phyloP scores from a whole-genome alignment of 345 rosid species.

The Arabis hirsuta region DNA sequence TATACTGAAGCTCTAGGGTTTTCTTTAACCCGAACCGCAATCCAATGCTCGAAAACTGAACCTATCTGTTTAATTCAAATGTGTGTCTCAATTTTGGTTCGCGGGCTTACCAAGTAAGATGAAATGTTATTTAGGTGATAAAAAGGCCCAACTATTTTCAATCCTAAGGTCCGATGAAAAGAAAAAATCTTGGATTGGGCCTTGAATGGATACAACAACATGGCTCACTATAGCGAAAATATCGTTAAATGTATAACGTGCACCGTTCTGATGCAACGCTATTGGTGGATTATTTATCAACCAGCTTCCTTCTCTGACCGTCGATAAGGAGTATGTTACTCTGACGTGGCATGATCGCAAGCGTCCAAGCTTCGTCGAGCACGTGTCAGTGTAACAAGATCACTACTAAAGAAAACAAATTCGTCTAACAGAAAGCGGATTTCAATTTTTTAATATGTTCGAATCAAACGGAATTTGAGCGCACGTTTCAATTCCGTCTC shows the following conservation, averaged over 20 bases:
- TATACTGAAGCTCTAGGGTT: too few species aligned
- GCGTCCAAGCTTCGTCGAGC: not conserved
- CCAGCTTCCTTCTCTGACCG: slow-evolving; percentile 4
- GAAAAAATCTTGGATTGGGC: not conserved
- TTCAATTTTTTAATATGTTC: not conserved
- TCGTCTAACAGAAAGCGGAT: slow-evolving; percentile 30
- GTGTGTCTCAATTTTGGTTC: too few species aligned
- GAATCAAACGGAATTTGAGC: slow-evolving; percentile 13
- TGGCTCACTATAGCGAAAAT: not conserved
- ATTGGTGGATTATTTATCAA: slow-evolving; percentile 2
- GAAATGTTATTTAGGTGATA: too few species aligned
- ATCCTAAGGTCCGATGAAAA: not conserved
- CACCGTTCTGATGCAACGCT: not conserved
- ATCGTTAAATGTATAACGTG: not conserved
- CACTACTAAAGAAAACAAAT: not conserved
- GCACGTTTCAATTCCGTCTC: slow-evolving; percentile 39
- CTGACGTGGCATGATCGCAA: slow-evolving; percentile 23
- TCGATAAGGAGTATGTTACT: not conserved
- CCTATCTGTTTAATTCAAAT: too few species aligned
- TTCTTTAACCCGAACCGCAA: too few species aligned
- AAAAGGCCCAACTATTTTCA: not conserved
- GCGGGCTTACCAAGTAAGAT: too few species aligned
- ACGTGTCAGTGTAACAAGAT: not conserved
- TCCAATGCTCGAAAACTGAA: too few species aligned
- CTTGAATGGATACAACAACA: not conserved